Percentiles rank a stretch among this genome's conserved stretches.
Evolutionary conservation across 75 land plant species (phyloP).

Genomic region (Selaginella tamariscina): DNA sequence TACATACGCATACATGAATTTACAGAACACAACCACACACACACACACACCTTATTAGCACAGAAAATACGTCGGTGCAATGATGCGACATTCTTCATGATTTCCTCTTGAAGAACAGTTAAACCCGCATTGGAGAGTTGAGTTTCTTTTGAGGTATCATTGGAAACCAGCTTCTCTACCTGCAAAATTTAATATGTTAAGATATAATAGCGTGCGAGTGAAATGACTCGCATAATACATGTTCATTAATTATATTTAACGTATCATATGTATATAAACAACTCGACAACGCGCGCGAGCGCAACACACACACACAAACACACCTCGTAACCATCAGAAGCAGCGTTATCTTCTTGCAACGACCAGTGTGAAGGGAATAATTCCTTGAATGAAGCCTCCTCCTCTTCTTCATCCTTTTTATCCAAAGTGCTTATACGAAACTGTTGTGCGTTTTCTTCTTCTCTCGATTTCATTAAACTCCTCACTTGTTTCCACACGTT

Average conservation of each 20-base stretch:
- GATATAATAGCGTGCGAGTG: no score
- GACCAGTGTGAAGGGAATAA: conserved; percentile 27
- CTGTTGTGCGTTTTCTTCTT: conserved; percentile 30
- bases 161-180: background rate
- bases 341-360: background rate
- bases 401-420: conserved; percentile 40
- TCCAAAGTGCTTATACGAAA: conserved; percentile 52
- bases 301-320: background rate
- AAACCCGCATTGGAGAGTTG: background rate
- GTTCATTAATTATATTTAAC: no score
- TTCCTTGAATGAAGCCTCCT: conserved; percentile 29
- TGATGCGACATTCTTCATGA: conserved; percentile 36
- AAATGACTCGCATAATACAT: no score
- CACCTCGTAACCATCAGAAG: background rate
- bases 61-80: conserved; percentile 60
- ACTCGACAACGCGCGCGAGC: no score
- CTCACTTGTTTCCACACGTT: conserved; percentile 50
- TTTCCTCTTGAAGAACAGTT: background rate
- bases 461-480: conserved; percentile 23
- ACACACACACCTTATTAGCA: conserved; percentile 15
- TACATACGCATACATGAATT: background rate
- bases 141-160: background rate
- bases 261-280: no score
- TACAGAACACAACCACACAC: background rate
- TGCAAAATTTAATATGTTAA: background rate